phyloP scores from a whole-genome alignment of 345 rosid genomes.

The Isatis tinctoria region DNA sequence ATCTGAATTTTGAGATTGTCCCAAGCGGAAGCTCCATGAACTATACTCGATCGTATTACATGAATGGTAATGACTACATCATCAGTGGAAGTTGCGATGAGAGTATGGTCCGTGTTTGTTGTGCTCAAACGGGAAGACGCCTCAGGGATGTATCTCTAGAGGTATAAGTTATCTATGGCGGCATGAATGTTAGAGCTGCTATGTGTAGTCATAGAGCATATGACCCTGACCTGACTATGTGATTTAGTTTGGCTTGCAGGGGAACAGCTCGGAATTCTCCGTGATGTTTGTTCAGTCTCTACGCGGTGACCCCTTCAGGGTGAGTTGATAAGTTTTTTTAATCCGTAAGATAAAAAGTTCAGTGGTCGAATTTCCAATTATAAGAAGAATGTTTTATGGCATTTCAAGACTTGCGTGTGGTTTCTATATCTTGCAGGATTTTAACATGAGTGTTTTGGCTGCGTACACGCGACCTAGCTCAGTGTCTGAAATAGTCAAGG shows the following conservation, averaged over 20 bases:
- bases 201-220: neutral
- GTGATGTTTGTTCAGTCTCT: constrained; percentile 87
- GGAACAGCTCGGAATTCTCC: constrained; percentile 52
- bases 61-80: constrained; percentile 91
- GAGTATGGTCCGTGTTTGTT: constrained; percentile 78
- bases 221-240: neutral
- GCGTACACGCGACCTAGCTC: constrained; percentile 76
- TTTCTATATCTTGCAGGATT: constrained; percentile 46
- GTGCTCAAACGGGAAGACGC: constrained; percentile 98
- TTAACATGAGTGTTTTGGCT: constrained; percentile 88
- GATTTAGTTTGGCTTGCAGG: constrained; percentile 43
- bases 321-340: constrained; percentile 32
- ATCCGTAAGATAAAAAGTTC: neutral
- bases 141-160: constrained; percentile 85
- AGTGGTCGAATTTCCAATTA: neutral
- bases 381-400: neutral
- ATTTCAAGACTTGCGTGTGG: neutral
- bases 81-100: constrained; percentile 94
- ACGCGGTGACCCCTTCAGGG: constrained; percentile 93
- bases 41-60: constrained; percentile 90
- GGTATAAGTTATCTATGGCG: constrained; percentile 37
- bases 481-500: constrained; percentile 87
- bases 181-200: neutral
- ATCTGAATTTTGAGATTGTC: constrained; percentile 64
- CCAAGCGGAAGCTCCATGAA: constrained; percentile 80